These are phyloP conservation scores for Amanita molliuscula DNA, from an alignment of 768 basidiomycete species.

Conservation along the genomic window DNA sequence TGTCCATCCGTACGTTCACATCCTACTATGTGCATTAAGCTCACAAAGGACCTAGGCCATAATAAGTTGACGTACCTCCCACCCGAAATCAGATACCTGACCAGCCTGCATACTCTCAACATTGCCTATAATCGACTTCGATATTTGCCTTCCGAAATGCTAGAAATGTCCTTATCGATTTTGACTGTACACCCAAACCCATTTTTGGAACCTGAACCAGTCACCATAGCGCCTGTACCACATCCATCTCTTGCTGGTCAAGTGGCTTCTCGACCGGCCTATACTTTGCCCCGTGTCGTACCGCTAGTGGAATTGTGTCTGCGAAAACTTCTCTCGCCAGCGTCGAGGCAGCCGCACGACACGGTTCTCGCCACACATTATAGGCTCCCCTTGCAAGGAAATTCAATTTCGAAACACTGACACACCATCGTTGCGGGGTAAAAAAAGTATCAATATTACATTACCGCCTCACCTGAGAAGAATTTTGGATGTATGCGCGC, in stretches of 20 bases:
- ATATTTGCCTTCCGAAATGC: conserved; percentile 58
- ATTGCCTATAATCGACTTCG: conserved; percentile 46
- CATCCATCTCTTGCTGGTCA: conserved; percentile 7
- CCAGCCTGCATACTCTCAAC: conserved; percentile 48
- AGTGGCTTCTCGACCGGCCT: conserved; percentile 17
- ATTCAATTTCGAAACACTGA: neutral
- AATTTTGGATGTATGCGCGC: conserved; percentile 26
- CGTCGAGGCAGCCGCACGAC: conserved; percentile 17
- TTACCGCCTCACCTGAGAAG: conserved; percentile 21
- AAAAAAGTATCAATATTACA: conserved; percentile 3
- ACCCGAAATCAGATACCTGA: conserved; percentile 48
- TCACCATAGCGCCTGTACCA: neutral
- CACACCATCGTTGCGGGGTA: neutral
- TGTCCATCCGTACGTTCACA: conserved; percentile 48
- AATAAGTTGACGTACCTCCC: conserved; percentile 51
- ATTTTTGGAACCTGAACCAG: conserved; percentile 29
- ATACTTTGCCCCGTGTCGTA: conserved; percentile 8
- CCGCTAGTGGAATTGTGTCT: conserved; percentile 3
- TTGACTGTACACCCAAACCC: conserved; percentile 51
- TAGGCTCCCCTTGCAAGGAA: conserved; percentile 8
- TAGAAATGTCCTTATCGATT: conserved; percentile 38
- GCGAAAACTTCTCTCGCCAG: conserved; percentile 7
- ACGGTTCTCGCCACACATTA: conserved; percentile 21
- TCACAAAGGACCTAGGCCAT: conserved; percentile 34
- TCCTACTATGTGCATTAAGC: neutral